Conservation (phyloP, 1,139 yeast genomes). For the Debaryomyces subglobosus region DNA sequence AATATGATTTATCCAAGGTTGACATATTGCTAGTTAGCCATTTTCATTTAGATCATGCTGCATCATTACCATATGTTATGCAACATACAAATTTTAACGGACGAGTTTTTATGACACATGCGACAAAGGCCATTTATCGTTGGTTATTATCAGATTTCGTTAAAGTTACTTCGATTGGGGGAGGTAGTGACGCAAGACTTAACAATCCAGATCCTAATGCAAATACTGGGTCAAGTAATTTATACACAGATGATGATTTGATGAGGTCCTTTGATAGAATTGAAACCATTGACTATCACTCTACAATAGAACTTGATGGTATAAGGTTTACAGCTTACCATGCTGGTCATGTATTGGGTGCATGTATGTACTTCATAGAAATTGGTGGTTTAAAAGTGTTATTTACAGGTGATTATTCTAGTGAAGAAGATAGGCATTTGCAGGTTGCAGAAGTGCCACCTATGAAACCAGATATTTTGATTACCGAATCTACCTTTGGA, state of each 20-base stretch:
- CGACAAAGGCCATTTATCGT: slow-evolving; percentile 95
- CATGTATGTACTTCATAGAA: slow-evolving; percentile 96
- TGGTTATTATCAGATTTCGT: slow-evolving; percentile 96
- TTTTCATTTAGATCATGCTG: slow-evolving; percentile 97
- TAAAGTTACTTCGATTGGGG: slow-evolving; percentile 78
- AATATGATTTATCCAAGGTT: slow-evolving; percentile 84
- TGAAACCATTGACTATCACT: slow-evolving; percentile 93
- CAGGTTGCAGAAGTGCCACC: slow-evolving; percentile 96
- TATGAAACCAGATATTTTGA: slow-evolving; percentile 81
- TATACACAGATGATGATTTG: slow-evolving; percentile 90
- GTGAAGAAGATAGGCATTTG: slow-evolving; percentile 94
- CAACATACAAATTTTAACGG: slow-evolving; percentile 94
- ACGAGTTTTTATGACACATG: slow-evolving; percentile 97
- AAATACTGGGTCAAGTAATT: slow-evolving; percentile 42
- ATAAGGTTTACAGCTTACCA: slow-evolving; percentile 96
- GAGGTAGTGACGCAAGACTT: slow-evolving; percentile 35
- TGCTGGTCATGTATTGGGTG: slow-evolving; percentile 98
- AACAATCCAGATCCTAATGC: slow-evolving; percentile 24
- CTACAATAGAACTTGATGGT: slow-evolving; percentile 92
- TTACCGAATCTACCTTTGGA: slow-evolving; percentile 96
- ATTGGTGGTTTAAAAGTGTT: slow-evolving; percentile 88
- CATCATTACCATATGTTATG: slow-evolving; percentile 96
- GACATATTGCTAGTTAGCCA: slow-evolving; percentile 89
- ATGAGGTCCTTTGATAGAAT: slow-evolving; percentile 84
- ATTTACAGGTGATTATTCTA: slow-evolving; percentile 94